Evolutionary conservation across 2,329 filamentous ascomycete species (phyloP).

Genomic region (Cytospora mali): DNA sequence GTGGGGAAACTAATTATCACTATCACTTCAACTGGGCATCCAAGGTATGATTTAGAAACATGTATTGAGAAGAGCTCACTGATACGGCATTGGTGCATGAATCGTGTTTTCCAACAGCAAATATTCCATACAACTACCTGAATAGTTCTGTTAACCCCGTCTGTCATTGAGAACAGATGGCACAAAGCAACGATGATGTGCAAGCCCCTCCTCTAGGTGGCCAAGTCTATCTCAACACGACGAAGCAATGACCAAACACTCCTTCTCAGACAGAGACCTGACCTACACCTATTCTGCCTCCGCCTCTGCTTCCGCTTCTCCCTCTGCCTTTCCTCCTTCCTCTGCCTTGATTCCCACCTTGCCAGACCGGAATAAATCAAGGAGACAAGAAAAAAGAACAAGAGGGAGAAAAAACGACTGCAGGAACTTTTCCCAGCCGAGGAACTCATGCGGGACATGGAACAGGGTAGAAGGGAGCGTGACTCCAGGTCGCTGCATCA

Average conservation of each 20-base stretch:
- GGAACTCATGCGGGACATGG: not conserved
- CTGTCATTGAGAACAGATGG: not conserved
- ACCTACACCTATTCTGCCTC: too few relatives aligned
- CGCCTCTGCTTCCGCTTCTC: not conserved
- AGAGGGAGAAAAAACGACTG: not conserved
- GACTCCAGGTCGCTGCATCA: not conserved
- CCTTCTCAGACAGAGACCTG: not conserved
- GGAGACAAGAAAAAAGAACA: not conserved
- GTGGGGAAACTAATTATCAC: not conserved
- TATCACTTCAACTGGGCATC: not conserved
- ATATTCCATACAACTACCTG: constrained; percentile 23
- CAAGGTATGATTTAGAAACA: not conserved
- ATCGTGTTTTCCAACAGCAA: not conserved
- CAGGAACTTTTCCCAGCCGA: not conserved
- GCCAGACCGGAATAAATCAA: not conserved
- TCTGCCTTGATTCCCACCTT: not conserved
- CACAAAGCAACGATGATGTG: not conserved
- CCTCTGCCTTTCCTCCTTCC: not conserved
- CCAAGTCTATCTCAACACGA: constrained; percentile 21
- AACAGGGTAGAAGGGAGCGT: not conserved
- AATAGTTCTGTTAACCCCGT: not conserved
- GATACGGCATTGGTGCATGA: not conserved
- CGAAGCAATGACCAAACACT: not conserved
- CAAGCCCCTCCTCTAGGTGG: constrained; percentile 20
- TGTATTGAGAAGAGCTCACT: not conserved